Percentiles rank a stretch among this genome's conserved stretches.
Evolutionary conservation across 2,329 filamentous ascomycete species (phyloP).

Genomic region (Hypomyces perniciosus): DNA sequence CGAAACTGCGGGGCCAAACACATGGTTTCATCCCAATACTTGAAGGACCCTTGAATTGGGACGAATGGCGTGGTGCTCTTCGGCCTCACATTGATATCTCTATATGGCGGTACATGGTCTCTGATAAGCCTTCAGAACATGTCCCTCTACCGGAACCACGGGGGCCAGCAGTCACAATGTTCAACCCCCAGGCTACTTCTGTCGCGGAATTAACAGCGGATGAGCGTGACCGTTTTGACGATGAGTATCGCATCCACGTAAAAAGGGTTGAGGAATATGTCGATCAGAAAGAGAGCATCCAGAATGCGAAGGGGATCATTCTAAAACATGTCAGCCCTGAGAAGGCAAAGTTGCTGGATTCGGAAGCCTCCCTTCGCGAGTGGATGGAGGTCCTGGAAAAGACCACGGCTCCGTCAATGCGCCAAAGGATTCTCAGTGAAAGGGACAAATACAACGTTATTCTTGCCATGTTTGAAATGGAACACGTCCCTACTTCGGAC

Average conservation of each 20-base stretch:
- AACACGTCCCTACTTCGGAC: neutral
- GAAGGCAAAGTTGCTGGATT: conserved; percentile 6
- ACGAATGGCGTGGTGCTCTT: conserved; percentile 8
- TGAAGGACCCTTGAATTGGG: conserved; percentile 7
- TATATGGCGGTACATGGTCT: conserved; percentile 10
- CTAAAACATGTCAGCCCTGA: conserved; percentile 3
- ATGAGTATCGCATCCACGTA: conserved; percentile 7
- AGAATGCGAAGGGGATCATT: conserved; percentile 4
- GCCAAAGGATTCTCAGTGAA: conserved; percentile 8
- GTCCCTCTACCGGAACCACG: conserved; percentile 2
- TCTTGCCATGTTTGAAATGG: conserved; percentile 7
- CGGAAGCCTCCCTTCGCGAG: conserved; percentile 1
- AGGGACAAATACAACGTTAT: conserved; percentile 5
- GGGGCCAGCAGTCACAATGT: conserved; percentile 6
- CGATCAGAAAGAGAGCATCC: conserved; percentile 2
- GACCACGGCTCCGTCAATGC: conserved; percentile 6
- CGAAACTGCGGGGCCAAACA: conserved; percentile 7
- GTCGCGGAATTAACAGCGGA: conserved; percentile 10
- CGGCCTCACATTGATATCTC: conserved; percentile 7
- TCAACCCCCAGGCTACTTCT: conserved; percentile 5
- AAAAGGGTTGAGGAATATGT: conserved; percentile 5
- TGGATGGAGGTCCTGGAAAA: conserved; percentile 1
- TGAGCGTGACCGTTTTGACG: conserved; percentile 1
- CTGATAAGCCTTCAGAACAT: conserved; percentile 1
- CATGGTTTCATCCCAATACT: conserved; percentile 5